These are phyloP conservation scores for Senna siamea DNA, from an alignment of 306 rosid species.

Conservation along the genomic window DNA sequence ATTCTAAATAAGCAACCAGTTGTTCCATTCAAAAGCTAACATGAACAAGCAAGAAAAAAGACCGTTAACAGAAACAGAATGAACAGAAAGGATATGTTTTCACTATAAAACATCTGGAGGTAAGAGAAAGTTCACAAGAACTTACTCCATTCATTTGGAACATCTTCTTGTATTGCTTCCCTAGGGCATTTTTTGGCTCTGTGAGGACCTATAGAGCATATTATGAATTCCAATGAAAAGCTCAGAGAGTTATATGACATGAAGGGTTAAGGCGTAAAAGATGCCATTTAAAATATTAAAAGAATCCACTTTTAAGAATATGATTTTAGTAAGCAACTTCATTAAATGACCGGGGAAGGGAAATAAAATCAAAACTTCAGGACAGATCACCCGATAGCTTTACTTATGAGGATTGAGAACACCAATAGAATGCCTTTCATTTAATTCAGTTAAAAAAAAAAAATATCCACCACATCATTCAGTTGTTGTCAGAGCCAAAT, in stretches of 20 bases:
- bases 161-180: slow-evolving; percentile 94
- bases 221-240: slow-evolving; percentile 25
- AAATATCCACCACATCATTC: slow-evolving; percentile 22
- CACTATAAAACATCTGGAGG: neutral
- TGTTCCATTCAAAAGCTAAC: slow-evolving; percentile 26
- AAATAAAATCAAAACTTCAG: neutral
- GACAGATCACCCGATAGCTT: slow-evolving; percentile 3
- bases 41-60: slow-evolving; percentile 32
- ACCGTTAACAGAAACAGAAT: neutral
- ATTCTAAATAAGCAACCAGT: slow-evolving; percentile 23
- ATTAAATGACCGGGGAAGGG: slow-evolving; percentile 1
- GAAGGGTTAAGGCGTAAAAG: slow-evolving; percentile 6
- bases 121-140: slow-evolving; percentile 22
- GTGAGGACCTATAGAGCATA: slow-evolving; percentile 69
- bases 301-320: neutral
- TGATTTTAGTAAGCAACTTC: slow-evolving; percentile 19
- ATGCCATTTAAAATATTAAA: slow-evolving; percentile 8
- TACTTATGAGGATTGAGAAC: neutral
- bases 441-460: slow-evolving; percentile 17
- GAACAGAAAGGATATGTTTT: slow-evolving; percentile 11
- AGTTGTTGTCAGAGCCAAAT: slow-evolving; percentile 18
- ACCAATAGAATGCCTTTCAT: neutral
- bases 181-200: slow-evolving; percentile 95
- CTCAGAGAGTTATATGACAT: neutral
- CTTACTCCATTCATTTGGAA: slow-evolving; percentile 92